Evolutionary conservation across 768 basidiomycete species (phyloP), one percentile per base, ranked within the genome.

Genomic region (Tricholoma hemisulphureum): DNA sequence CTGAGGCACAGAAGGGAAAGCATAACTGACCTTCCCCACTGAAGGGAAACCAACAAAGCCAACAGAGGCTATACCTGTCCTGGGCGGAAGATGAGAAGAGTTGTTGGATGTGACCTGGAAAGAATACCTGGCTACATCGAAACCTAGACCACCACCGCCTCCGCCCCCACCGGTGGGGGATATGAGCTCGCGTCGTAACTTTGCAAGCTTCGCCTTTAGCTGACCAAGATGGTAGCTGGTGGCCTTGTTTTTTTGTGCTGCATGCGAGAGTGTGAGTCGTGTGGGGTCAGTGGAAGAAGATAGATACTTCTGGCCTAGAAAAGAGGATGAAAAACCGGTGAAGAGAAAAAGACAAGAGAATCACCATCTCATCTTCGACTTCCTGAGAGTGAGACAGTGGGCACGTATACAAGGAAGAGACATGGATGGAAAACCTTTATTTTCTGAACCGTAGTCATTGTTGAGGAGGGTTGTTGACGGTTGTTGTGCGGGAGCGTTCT

Each of bases 161-260:
- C 93, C 88, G 20, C 92, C 82, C 31, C 87, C 86, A 18, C 81
- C 73, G 4, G 89, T 77, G 0, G 91, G 87, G 9, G 84, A 80
- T 64, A 99, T 94, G 55, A 99, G 85, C 70, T 99, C 97, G 57
- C 97, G 85, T 61, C 93, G 83, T 46, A 98, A 88, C 72, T 99
- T 99, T 51, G 97, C 97, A 53, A 99, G 87, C 73, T 99, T 99
- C 56, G 97, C 96, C 73, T 98, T 98, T 71, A 98, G 87, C 77
- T 95, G 93, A 53, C 95, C 95, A 58, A 97, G 76, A 78, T 96
- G 95, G 73, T 95, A 95, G 77, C 92, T 93, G 63, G 91, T 93
- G 77, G 91, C 91, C 85, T 94, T 94, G 75, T 94, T 94, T 74
- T 94, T 94, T 81, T 94, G 92, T 69, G 92, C 92, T 94, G 72